phyloP scores from a whole-genome alignment of 192 early-diverging fungal species.

The Mortierella hygrophila region DNA sequence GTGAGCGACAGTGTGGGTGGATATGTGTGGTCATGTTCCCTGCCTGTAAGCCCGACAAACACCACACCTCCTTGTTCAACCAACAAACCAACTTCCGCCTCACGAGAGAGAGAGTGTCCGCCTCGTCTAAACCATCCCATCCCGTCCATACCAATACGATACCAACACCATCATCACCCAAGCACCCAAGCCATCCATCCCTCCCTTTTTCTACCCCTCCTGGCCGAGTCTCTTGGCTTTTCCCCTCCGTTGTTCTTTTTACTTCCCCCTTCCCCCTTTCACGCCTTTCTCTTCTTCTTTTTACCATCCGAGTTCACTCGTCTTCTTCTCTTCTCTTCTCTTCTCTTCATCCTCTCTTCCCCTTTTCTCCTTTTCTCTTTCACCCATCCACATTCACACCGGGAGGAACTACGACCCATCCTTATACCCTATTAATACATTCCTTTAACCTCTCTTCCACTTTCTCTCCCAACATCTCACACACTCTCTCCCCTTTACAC shows the following conservation, averaged over 20 bases:
- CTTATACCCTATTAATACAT: constrained; percentile 6
- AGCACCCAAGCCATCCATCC: not conserved
- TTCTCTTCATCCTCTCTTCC: not conserved
- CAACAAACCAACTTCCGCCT: no score
- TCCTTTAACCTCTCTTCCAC: not conserved
- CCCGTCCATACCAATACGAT: no score
- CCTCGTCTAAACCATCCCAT: no score
- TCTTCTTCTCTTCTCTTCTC: not conserved
- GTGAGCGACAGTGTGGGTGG: no score
- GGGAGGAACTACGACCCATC: not conserved
- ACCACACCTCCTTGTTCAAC: no score
- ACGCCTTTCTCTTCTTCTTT: not conserved
- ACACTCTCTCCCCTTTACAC: not conserved
- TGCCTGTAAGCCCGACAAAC: no score
- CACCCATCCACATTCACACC: constrained; percentile 6
- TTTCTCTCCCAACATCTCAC: not conserved
- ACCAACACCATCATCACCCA: no score
- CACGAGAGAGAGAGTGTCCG: no score
- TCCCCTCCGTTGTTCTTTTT: not conserved
- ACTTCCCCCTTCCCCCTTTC: not conserved
- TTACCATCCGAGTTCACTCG: not conserved
- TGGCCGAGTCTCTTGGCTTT: no score
- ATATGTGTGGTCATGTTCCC: no score
- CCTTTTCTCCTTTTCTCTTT: not conserved
- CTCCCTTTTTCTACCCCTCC: constrained; percentile 3